A percentile compares a stretch with the other conserved stretches of the same genome.
Evolutionary conservation across 306 rosid species (phyloP).

Genomic region (Begonia masoniana): DNA sequence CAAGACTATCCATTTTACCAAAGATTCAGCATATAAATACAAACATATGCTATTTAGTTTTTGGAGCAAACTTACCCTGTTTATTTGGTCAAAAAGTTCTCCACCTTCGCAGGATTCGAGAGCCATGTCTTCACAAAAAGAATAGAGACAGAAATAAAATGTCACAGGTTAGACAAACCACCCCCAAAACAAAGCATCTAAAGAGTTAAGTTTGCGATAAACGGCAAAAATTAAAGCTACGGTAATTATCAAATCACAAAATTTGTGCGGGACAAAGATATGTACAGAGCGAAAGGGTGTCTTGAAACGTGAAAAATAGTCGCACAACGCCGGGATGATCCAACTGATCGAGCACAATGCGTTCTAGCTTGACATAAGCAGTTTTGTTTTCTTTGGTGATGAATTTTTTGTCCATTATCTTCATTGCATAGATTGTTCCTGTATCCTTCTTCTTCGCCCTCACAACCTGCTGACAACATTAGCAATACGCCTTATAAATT

Average conservation of each 20-base stretch:
- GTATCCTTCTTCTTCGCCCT: conserved; percentile 97
- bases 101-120: conserved; percentile 99
- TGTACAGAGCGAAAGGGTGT: conserved; percentile 89
- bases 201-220: neutral
- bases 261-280: conserved; percentile 15
- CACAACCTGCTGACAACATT: conserved; percentile 55
- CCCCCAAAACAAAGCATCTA: neutral
- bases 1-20: no score
- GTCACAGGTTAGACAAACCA: neutral
- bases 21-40: no score
- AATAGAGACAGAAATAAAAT: conserved; percentile 1
- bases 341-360: conserved; percentile 87
- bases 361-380: conserved; percentile 89
- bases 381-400: conserved; percentile 93
- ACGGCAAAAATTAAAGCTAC: neutral
- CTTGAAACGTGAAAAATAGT: conserved; percentile 95
- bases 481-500: neutral
- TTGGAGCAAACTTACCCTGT: conserved; percentile 59
- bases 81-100: conserved; percentile 97
- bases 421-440: conserved; percentile 80
- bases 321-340: conserved; percentile 94
- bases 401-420: conserved; percentile 97
- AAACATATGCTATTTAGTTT: neutral
- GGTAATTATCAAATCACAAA: neutral
- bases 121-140: conserved; percentile 77